Conservation (phyloP, 106 monocot genomes). For the Dendrobium catenatum region DNA sequence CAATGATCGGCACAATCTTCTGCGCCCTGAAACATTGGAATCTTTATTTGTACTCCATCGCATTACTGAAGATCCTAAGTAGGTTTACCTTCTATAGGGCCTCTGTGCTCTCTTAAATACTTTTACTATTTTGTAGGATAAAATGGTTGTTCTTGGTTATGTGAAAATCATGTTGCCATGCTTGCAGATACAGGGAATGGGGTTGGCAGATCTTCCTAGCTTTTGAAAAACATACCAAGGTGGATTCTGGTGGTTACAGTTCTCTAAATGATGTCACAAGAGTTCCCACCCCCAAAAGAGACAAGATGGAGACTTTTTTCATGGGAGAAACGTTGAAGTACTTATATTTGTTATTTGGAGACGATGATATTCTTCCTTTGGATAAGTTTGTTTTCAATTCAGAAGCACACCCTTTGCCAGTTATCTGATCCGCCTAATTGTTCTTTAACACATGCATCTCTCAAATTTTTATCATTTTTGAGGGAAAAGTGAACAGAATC, state of each 20-base stretch:
- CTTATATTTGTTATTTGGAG: slow-evolving; percentile 80
- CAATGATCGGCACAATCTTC: slow-evolving; percentile 87
- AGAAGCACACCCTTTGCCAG: slow-evolving; percentile 91
- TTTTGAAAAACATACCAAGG: slow-evolving; percentile 80
- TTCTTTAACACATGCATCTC: not conserved
- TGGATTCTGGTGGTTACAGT: slow-evolving; percentile 82
- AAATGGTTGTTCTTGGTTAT: not conserved
- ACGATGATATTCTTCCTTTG: slow-evolving; percentile 59
- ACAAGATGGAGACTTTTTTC: slow-evolving; percentile 99
- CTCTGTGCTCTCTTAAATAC: not conserved
- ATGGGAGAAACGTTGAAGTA: slow-evolving; percentile 91
- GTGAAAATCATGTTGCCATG: slow-evolving; percentile 1
- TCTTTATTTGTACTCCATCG: slow-evolving; percentile 83
- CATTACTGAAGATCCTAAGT: slow-evolving; percentile 94
- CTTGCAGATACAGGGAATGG: slow-evolving; percentile 84
- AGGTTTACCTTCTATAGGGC: not conserved
- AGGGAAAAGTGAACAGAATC: not conserved
- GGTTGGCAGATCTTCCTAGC: slow-evolving; percentile 94
- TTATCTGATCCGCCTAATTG: slow-evolving; percentile 19
- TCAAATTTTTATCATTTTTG: not conserved
- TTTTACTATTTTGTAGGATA: not conserved
- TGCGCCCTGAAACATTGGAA: slow-evolving; percentile 95
- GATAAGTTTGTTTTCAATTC: slow-evolving; percentile 94
- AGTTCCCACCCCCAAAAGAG: slow-evolving; percentile 66
- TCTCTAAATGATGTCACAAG: slow-evolving; percentile 85